phyloP scores from a whole-genome alignment of 2,329 filamentous ascomycete genomes.

The Fragosphaeria purpurea region DNA sequence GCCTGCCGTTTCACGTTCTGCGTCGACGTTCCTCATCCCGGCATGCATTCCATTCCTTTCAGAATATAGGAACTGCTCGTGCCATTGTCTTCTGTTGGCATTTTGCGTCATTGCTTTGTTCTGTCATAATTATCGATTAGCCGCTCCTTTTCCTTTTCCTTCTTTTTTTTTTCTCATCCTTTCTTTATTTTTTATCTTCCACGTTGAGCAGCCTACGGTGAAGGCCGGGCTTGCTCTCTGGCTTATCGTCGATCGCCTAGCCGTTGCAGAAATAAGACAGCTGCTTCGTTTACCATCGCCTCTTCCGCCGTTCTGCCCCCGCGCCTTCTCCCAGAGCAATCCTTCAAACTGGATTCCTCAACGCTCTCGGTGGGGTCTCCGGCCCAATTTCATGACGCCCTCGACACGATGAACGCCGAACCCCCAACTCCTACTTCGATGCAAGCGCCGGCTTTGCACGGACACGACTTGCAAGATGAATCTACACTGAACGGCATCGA shows the following conservation, averaged over 20 bases:
- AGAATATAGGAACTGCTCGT: too few relatives aligned
- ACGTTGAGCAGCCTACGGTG: too few relatives aligned
- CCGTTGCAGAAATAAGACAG: background rate
- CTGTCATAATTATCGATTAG: too few relatives aligned
- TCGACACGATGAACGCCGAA: constrained; percentile 41
- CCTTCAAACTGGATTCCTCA: constrained; percentile 40
- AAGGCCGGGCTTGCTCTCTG: background rate
- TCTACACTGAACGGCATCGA: constrained; percentile 38
- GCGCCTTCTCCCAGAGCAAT: background rate
- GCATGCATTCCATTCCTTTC: too few relatives aligned
- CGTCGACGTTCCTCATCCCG: too few relatives aligned
- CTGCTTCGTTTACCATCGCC: background rate
- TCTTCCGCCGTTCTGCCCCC: background rate
- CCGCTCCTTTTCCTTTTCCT: too few relatives aligned
- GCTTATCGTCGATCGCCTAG: background rate
- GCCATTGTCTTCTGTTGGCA: too few relatives aligned
- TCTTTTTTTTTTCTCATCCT: background rate
- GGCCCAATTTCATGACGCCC: constrained; percentile 42
- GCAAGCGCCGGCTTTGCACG: constrained; percentile 10
- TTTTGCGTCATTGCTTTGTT: too few relatives aligned
- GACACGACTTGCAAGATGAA: constrained; percentile 35
- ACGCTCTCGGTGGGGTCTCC: constrained; percentile 37
- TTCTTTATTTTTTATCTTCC: too few relatives aligned
- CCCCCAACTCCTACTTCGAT: constrained; percentile 15
- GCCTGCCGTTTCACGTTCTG: too few relatives aligned